Conservation (phyloP, 2,329 filamentous ascomycete species). For the Penicillium frequentans region DNA sequence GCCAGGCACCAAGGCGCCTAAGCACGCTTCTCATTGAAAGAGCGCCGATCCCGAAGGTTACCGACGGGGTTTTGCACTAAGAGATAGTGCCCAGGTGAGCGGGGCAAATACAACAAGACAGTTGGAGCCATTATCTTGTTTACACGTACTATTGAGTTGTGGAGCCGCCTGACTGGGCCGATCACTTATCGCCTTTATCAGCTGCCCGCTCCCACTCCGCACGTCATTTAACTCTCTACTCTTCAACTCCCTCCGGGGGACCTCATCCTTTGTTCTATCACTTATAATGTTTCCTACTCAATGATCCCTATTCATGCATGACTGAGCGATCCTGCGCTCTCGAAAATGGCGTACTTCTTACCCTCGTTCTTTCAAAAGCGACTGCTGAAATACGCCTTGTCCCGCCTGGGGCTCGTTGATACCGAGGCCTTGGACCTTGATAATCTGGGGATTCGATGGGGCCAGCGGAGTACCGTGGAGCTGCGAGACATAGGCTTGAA, state of each 20-base stretch:
- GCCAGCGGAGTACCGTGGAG: conserved; percentile 78
- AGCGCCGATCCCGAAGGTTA: neutral
- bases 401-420: conserved; percentile 81
- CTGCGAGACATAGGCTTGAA: conserved; percentile 82
- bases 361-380: conserved; percentile 82
- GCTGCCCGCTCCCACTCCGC: conserved; percentile 22
- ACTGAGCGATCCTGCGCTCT: conserved; percentile 31
- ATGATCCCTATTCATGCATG: conserved; percentile 29
- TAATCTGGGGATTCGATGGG: conserved; percentile 79
- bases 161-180: conserved; percentile 22
- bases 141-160: neutral
- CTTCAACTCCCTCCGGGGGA: conserved; percentile 5
- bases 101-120: neutral
- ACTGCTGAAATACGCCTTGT: conserved; percentile 81
- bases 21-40: neutral
- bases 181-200: conserved; percentile 25
- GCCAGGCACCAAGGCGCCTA: neutral
- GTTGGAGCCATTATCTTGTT: neutral
- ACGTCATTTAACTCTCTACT: conserved; percentile 29
- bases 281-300: conserved; percentile 19
- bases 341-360: conserved; percentile 70
- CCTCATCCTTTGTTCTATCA: conserved; percentile 1
- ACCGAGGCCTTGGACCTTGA: conserved; percentile 83
- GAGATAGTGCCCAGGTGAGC: neutral
- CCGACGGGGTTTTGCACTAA: neutral